Evolutionary conservation across 306 rosid species (phyloP).

Genomic region (Alnus glutinosa): DNA sequence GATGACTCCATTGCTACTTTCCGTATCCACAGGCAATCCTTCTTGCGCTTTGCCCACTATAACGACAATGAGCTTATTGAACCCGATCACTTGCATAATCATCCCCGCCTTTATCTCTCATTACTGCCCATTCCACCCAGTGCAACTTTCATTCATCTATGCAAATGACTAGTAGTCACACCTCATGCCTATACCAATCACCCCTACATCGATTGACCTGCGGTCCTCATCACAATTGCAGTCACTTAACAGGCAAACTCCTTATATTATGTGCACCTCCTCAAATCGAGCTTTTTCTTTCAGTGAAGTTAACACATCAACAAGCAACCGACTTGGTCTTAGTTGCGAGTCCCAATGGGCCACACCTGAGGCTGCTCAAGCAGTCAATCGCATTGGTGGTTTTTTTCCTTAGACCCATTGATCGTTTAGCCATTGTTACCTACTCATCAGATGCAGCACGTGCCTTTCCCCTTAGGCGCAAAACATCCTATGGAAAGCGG

Average conservation of each 20-base stretch:
- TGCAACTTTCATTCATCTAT: slow-evolving; percentile 61
- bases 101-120: slow-evolving; percentile 70
- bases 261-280: slow-evolving; percentile 54
- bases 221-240: slow-evolving; percentile 59
- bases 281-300: slow-evolving; percentile 61
- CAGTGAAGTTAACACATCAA: slow-evolving; percentile 58
- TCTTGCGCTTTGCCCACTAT: slow-evolving; percentile 78
- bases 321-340: slow-evolving; percentile 78
- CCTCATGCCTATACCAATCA: slow-evolving; percentile 49
- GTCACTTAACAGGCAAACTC: slow-evolving; percentile 52
- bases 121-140: slow-evolving; percentile 52
- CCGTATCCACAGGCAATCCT: slow-evolving; percentile 85
- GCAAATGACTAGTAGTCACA: slow-evolving; percentile 40
- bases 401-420: slow-evolving; percentile 72
- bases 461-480: slow-evolving; percentile 83
- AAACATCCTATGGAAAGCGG: slow-evolving; percentile 87
- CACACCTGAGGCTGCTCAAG: slow-evolving; percentile 89
- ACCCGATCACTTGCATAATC: slow-evolving; percentile 49
- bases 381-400: slow-evolving; percentile 92
- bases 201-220: slow-evolving; percentile 48
- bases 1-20: slow-evolving; percentile 94
- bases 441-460: slow-evolving; percentile 83
- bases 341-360: slow-evolving; percentile 91
- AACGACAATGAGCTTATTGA: slow-evolving; percentile 92
- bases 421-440: slow-evolving; percentile 83